These are phyloP conservation scores for Cladosporium sp. DNA, from an alignment of 2,329 filamentous ascomycete genomes.

Conservation along the genomic window DNA sequence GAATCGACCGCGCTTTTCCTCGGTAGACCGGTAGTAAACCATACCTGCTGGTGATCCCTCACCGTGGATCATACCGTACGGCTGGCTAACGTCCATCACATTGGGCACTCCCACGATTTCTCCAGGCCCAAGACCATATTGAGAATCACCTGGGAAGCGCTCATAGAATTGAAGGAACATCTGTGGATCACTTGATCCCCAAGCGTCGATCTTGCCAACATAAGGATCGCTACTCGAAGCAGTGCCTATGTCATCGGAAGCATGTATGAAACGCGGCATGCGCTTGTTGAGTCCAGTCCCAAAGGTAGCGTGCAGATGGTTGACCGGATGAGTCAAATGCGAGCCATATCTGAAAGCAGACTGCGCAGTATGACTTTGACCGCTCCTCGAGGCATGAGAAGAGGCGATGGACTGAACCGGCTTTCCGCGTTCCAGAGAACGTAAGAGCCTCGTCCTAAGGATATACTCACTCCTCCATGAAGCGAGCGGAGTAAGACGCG, in stretches of 20 bases:
- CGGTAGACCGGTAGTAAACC: conserved; percentile 71
- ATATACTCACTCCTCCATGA: conserved; percentile 98
- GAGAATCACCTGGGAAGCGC: conserved; percentile 68
- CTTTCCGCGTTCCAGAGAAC: conserved; percentile 79
- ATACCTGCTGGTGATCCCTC: conserved; percentile 84
- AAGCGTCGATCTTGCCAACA: conserved; percentile 73
- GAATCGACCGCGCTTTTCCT: conserved; percentile 76
- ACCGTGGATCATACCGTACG: conserved; percentile 78
- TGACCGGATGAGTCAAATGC: conserved; percentile 75
- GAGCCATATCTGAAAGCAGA: conserved; percentile 85
- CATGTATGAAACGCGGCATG: conserved; percentile 77
- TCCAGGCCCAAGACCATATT: conserved; percentile 77
- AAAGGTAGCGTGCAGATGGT: conserved; percentile 77
- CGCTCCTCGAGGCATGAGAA: conserved; percentile 54
- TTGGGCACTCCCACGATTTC: conserved; percentile 76
- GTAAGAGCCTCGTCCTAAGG: conserved; percentile 76
- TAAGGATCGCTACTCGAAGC: conserved; percentile 81
- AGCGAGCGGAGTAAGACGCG: conserved; percentile 76
- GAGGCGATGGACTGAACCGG: conserved; percentile 59
- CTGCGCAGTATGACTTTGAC: conserved; percentile 64
- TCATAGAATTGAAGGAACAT: conserved; percentile 77
- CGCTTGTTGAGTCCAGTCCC: conserved; percentile 66
- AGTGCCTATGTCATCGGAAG: conserved; percentile 73
- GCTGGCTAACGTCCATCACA: conserved; percentile 85
- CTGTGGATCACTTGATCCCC: conserved; percentile 76